Evolutionary conservation across 768 basidiomycete species (phyloP).

Genomic region (Mycena leptocephala): DNA sequence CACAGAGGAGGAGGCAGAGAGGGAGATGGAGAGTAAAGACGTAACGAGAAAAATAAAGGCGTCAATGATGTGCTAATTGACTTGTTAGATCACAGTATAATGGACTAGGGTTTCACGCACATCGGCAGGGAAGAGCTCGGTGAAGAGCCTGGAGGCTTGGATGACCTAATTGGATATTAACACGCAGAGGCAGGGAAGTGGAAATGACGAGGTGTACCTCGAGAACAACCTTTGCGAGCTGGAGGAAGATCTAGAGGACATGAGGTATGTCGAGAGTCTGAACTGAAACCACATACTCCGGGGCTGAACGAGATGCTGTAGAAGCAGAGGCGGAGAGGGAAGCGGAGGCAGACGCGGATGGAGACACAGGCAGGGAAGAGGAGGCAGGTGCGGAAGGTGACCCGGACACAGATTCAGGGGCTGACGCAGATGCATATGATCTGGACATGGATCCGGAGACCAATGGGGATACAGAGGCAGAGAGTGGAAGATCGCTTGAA

Average conservation of each 20-base stretch:
- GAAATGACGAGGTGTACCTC: neutral
- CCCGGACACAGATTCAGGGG: neutral
- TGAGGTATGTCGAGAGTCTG: neutral
- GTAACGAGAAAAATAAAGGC: neutral
- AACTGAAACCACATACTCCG: neutral
- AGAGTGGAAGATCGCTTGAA: too few species aligned
- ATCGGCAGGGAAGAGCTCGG: constrained; percentile 11
- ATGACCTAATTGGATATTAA: neutral
- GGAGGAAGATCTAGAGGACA: neutral
- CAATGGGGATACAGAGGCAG: neutral
- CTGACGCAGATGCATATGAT: neutral
- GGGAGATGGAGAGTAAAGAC: neutral
- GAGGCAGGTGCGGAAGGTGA: too few species aligned
- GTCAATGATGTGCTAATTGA: neutral
- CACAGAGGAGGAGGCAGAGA: neutral
- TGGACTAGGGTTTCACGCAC: neutral
- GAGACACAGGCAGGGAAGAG: neutral
- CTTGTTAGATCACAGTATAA: neutral
- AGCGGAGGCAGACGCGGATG: too few species aligned
- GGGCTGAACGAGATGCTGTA: neutral
- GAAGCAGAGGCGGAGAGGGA: neutral
- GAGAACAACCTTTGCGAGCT: neutral
- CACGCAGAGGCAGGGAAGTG: neutral
- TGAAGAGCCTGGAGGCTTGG: too few species aligned
- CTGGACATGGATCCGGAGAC: neutral